A percentile compares a stretch with the other conserved stretches of the same genome.
Evolutionary conservation across 225 moss, liverwort and hornwort genomes (phyloP).

Genomic region (Neckera pumila): DNA sequence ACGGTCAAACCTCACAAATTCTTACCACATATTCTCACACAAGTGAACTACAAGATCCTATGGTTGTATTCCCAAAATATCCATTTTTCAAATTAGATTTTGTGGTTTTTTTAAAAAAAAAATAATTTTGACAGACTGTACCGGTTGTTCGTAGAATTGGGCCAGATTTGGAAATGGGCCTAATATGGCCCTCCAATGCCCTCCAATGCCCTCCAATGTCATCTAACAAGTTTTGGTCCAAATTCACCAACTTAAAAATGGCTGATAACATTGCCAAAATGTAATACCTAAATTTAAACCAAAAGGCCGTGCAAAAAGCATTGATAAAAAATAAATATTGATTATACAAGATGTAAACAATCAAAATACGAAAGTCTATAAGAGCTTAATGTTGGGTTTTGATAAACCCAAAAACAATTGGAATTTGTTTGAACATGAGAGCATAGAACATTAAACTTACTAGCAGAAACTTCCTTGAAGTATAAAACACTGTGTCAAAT

Average conservation of each 20-base stretch:
- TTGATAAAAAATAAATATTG: neutral
- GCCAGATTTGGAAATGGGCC: too few relatives aligned
- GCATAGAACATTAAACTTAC: neutral
- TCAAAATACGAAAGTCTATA: neutral
- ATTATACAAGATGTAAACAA: neutral
- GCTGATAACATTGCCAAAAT: neutral
- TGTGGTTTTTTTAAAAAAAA: too few relatives aligned
- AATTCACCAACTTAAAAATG: neutral
- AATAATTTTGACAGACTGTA: too few relatives aligned
- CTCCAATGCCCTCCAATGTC: too few relatives aligned
- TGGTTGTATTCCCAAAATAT: too few relatives aligned
- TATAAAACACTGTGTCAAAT: neutral
- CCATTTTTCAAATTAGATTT: too few relatives aligned
- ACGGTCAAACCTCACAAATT: too few relatives aligned
- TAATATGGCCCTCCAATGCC: too few relatives aligned
- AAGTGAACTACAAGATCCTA: too few relatives aligned
- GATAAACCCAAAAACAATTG: neutral
- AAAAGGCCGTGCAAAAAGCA: neutral
- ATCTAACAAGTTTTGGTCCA: neutral
- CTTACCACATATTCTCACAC: too few relatives aligned
- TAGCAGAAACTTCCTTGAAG: neutral
- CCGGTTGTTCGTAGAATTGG: too few relatives aligned
- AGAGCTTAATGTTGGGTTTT: neutral
- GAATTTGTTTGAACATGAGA: neutral
- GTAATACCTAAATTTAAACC: too few relatives aligned